Evolutionary conservation across 176 grass and related monocot species (phyloP).

Genomic region (Cenchrus americanus): DNA sequence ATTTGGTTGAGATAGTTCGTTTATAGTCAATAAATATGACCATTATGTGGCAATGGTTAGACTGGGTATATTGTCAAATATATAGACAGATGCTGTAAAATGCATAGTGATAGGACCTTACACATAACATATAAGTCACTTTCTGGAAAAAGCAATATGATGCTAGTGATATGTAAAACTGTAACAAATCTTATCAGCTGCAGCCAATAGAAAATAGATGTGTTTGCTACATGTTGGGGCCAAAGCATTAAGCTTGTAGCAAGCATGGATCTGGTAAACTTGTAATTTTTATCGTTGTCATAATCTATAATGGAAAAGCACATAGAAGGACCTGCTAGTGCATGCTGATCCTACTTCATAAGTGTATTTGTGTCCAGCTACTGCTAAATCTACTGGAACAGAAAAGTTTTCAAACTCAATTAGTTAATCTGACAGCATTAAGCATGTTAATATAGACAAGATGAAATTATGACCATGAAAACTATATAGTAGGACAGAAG

Average conservation of each 20-base stretch:
- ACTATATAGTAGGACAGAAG: slow-evolving; percentile 3
- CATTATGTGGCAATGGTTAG: slow-evolving; percentile 11
- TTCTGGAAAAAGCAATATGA: slow-evolving; percentile 7
- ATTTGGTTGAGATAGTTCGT: slow-evolving; percentile 19
- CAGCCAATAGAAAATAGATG: slow-evolving; percentile 7
- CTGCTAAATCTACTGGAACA: slow-evolving; percentile 5
- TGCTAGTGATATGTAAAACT: not conserved
- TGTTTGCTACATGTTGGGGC: not conserved
- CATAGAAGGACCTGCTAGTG: not conserved
- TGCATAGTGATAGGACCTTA: not conserved
- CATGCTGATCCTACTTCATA: not conserved
- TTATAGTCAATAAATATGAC: slow-evolving; percentile 16
- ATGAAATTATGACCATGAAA: slow-evolving; percentile 21
- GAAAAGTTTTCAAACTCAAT: slow-evolving; percentile 2
- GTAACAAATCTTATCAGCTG: slow-evolving; percentile 22
- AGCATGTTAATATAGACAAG: slow-evolving; percentile 30
- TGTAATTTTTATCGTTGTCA: not conserved
- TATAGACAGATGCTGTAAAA: slow-evolving; percentile 27
- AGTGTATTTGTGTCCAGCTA: slow-evolving; percentile 14
- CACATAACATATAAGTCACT: not conserved
- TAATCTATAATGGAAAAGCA: slow-evolving; percentile 11
- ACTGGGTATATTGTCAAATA: slow-evolving; percentile 3
- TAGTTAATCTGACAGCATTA: slow-evolving; percentile 23
- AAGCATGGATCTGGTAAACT: not conserved
- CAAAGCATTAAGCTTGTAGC: not conserved